Evolutionary conservation across 2,329 filamentous ascomycete genomes (phyloP), one percentile per base, ranked within the genome.

Genomic region (Cercospora sesami): DNA sequence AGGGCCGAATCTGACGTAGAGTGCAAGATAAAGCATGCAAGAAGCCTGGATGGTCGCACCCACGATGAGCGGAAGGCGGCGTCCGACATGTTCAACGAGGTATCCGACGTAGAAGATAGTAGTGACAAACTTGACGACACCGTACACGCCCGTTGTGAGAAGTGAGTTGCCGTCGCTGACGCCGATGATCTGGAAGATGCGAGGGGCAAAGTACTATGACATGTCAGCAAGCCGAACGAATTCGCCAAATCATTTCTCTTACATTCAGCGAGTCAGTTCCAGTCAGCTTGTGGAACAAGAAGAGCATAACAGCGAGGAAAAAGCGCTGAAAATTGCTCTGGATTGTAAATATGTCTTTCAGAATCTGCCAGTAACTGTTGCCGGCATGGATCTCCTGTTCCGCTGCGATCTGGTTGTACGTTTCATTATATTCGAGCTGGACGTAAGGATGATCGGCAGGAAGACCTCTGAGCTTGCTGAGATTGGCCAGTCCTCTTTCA

Each of bases 221-320:
- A 23, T 8, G 14, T 57, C 53, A 57, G 53, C 14, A 6, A 16
- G 28, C 3, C 3, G 21, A 6, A 16, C 16, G 2, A 14, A 30
- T 23, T n/a, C 4, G 8, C 12, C 14, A 8, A 3, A 26, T 26
- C 28, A 6, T 26, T 14, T 30, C 14, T 21, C 51, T 57, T 9
- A 57, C 53, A 31, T 71, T 71, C 26, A 71, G 62, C 21, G 55
- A 60, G 30, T 69, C 69, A 8, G 69, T 71, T n/a, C 69, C 68
- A 6, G 69, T 71, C 31, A 71, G 64, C 42, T 71, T 71, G 61
- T 71, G 69, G 58, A 71, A 71, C 23, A 71, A 28, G 60, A 71
- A 70, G 14, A 71, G 48, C 68, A 70, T 70, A 2, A 66, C 61
- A 2, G 70, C 70, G 12, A 71, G 55, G 60, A 71, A 67, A 66